Conservation (phyloP, 1,139 yeast species). For the Hyphopichia wangnamkhiaoensis region DNA sequence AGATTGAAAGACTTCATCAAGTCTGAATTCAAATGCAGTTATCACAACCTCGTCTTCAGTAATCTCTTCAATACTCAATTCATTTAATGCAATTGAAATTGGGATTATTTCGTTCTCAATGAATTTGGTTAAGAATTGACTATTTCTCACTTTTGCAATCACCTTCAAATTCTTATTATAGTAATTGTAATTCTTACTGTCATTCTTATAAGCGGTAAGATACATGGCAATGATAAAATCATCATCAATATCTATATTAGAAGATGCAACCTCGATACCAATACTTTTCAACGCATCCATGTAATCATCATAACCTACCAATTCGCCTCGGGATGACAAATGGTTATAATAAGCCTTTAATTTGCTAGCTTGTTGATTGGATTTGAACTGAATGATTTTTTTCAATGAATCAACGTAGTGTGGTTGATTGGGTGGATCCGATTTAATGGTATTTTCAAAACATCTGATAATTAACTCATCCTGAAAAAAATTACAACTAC, state of each 20-base stretch:
- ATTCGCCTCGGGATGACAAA: constrained; percentile 51
- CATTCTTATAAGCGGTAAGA: constrained; percentile 34
- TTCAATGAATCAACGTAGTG: constrained; percentile 67
- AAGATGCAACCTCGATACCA: constrained; percentile 42
- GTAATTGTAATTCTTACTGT: constrained; percentile 37
- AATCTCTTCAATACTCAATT: constrained; percentile 59
- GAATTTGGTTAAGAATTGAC: constrained; percentile 42
- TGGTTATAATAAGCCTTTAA: constrained; percentile 52
- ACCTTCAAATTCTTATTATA: constrained; percentile 38
- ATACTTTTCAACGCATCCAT: constrained; percentile 53
- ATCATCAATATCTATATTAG: constrained; percentile 36
- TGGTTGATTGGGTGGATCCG: constrained; percentile 58
- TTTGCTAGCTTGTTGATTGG: constrained; percentile 17
- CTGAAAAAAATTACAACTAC: constrained; percentile 57
- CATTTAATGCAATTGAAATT: constrained; percentile 57
- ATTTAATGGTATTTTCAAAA: constrained; percentile 53
- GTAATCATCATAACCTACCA: constrained; percentile 64
- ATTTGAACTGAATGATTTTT: constrained; percentile 17
- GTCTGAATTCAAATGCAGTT: constrained; percentile 66
- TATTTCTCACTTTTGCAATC: constrained; percentile 48
- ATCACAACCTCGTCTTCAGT: constrained; percentile 77
- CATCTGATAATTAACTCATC: constrained; percentile 64
- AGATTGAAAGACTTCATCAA: constrained; percentile 58
- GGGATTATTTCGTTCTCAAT: constrained; percentile 58
- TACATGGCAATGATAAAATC: constrained; percentile 49